Evolutionary conservation across 2,329 filamentous ascomycete species (phyloP), one percentile per base, ranked within the genome.

Genomic region (Fusarium mexicanum): DNA sequence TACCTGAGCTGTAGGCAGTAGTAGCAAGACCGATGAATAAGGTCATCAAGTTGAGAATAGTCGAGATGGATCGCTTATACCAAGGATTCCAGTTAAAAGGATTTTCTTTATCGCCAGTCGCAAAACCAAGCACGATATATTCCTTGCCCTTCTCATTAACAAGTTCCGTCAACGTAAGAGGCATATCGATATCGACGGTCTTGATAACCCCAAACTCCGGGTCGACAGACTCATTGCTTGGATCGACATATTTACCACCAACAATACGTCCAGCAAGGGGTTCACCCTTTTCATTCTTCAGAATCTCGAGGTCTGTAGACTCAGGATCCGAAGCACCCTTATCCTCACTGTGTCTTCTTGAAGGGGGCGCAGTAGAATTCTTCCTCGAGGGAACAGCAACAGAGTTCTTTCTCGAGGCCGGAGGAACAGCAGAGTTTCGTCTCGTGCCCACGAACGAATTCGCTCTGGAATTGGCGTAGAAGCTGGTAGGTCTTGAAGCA

Each of bases 71-170:
- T 44, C 74, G 64, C 46, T 76, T 76, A 33, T 76, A 75, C 74
- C 74, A 76, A 1, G 66, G 72, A 62, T 76, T 76, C 74, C 74
- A 76, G 47, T 76, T 76, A 38, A 76, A 76, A 0, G 74, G 74
- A 26, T 76, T 76, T 40, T 76, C 74, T 37, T 75, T 73, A 18
- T 76, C 74, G 1, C 74, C 74, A 4, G 72, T 68, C 14, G 74
- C 74, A 47, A 76, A 75, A 8, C 73, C 73, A 35, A 75, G 55
- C 5, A 75, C 73, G 22, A 75, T 71, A 9, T 75, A 75, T 26
- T 75, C 73, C 41, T 75, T 75, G 18, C 73, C 73, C 13, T 69
- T 61, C 44, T 75, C 73, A 1, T 68, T 61, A 16, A 75, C 64
- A 16, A 73, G 13, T 9, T 75, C 72, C 3, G 73, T 75, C 13